A percentile compares a stretch with the other conserved stretches of the same genome.
Conservation (phyloP, 179 eudicot species). For the Pouteria campechiana region DNA sequence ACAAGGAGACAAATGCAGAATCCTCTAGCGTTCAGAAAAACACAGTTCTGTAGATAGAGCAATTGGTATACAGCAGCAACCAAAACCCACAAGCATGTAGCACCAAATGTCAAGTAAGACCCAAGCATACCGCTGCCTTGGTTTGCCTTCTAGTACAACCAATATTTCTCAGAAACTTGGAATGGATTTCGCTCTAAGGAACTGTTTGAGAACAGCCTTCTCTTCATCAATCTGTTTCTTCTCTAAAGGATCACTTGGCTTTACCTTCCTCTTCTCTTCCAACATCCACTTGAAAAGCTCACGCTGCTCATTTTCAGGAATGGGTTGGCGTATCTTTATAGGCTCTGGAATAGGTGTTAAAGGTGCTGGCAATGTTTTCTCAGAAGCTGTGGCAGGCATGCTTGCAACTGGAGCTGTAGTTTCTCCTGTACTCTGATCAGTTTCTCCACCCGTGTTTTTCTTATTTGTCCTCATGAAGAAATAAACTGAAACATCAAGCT, state of each 20-base stretch:
- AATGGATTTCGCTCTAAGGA: conserved; percentile 65
- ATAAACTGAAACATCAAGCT: conserved; percentile 21
- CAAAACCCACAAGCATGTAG: too few relatives aligned
- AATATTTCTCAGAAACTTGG: too few relatives aligned
- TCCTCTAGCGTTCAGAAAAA: too few relatives aligned
- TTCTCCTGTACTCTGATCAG: conserved; percentile 16
- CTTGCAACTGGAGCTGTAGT: conserved; percentile 10
- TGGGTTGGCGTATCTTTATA: conserved; percentile 31
- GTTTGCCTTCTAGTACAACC: too few relatives aligned
- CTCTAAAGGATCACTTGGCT: conserved; percentile 66
- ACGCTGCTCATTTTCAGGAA: conserved; percentile 68
- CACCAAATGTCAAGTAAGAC: too few relatives aligned
- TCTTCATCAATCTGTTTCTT: conserved; percentile 81
- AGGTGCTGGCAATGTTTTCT: conserved; percentile 16
- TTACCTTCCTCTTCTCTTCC: conserved; percentile 88
- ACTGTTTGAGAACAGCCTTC: conserved; percentile 83
- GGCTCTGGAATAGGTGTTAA: conserved; percentile 22
- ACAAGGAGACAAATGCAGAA: too few relatives aligned
- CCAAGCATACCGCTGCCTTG: too few relatives aligned
- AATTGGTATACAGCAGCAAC: too few relatives aligned
- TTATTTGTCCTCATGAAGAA: conserved; percentile 56
- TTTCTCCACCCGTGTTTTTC: conserved; percentile 36
- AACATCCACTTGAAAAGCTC: conserved; percentile 88
- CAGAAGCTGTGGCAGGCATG: conserved; percentile 18
- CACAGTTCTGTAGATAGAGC: too few relatives aligned